Evolutionary conservation across 2,329 filamentous ascomycete genomes (phyloP).

Genomic region (Fusarium tupiense): DNA sequence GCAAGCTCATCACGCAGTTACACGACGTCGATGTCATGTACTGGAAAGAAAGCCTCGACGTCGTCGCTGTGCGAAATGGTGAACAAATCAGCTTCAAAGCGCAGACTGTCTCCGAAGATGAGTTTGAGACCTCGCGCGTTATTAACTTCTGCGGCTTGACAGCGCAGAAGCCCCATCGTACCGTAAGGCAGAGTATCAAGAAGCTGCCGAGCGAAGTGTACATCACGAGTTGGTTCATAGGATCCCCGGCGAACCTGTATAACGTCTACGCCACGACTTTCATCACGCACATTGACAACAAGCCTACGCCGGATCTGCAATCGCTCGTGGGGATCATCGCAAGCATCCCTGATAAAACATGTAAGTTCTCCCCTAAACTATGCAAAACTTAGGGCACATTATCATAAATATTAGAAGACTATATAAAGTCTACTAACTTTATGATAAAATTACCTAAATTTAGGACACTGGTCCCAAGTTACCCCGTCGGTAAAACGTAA

Average conservation of each 20-base stretch:
- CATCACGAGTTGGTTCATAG: conserved; percentile 84
- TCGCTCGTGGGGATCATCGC: conserved; percentile 83
- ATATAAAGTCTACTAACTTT: no score
- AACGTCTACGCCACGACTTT: conserved; percentile 96
- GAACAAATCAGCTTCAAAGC: conserved; percentile 80
- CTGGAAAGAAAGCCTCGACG: conserved; percentile 81
- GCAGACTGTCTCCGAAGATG: conserved; percentile 85
- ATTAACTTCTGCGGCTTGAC: conserved; percentile 95
- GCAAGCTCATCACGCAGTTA: conserved; percentile 89
- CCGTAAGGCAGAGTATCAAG: conserved; percentile 95
- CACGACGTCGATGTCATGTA: conserved; percentile 97
- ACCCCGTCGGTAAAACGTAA: no score
- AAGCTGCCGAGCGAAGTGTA: conserved; percentile 98
- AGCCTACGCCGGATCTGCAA: conserved; percentile 82
- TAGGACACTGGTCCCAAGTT: no score
- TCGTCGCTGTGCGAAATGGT: conserved; percentile 87
- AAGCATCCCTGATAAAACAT: conserved; percentile 94
- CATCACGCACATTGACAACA: conserved; percentile 93
- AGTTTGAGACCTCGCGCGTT: conserved; percentile 91
- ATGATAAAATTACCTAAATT: no score
- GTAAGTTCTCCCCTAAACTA: conserved; percentile 53
- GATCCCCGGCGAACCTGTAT: conserved; percentile 87
- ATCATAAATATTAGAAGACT: no score
- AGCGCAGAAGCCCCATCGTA: conserved; percentile 91
- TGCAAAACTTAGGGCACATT: neutral